Conservation (phyloP, 1,284 basidiomycete genomes). For the Cutaneotrichosporon sp. region DNA sequence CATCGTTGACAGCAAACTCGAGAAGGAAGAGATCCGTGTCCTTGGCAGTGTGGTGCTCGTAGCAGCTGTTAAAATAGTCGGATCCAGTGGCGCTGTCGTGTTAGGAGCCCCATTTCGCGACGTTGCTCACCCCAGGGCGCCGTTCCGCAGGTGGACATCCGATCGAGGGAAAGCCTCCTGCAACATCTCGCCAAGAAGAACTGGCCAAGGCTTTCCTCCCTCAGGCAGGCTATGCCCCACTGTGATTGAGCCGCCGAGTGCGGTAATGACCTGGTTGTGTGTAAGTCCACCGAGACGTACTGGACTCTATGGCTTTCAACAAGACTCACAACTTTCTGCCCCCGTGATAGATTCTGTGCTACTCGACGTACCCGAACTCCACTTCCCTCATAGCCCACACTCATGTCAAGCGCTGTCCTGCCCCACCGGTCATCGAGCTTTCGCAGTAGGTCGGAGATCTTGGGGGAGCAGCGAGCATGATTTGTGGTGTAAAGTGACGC, state of each 20-base stretch:
- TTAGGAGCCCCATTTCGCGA: no score
- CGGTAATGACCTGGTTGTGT: no score
- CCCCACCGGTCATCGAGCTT: slow-evolving; percentile 6
- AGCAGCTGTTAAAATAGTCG: slow-evolving; percentile 11
- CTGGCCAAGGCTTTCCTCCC: neutral
- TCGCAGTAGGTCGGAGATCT: no score
- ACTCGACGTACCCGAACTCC: slow-evolving; percentile 3
- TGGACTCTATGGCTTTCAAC: no score
- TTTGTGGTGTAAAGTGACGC: no score
- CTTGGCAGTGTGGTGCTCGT: neutral
- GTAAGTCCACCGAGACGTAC: no score
- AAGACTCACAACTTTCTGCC: neutral
- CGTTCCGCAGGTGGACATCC: slow-evolving; percentile 2
- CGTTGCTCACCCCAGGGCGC: no score
- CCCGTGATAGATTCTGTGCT: neutral
- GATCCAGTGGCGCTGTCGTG: neutral
- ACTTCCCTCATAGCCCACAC: slow-evolving; percentile 3
- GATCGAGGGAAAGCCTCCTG: neutral
- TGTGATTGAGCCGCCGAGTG: slow-evolving; percentile 7
- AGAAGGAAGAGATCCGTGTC: slow-evolving; percentile 7
- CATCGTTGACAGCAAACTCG: slow-evolving; percentile 10
- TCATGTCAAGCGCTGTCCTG: slow-evolving; percentile 3
- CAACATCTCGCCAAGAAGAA: neutral
- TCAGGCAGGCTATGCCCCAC: neutral
- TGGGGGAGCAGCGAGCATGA: no score